A percentile compares a stretch with the other conserved stretches of the same genome.
phyloP scores from a whole-genome alignment of 2,329 filamentous ascomycete species.

The Fusarium metavorans region DNA sequence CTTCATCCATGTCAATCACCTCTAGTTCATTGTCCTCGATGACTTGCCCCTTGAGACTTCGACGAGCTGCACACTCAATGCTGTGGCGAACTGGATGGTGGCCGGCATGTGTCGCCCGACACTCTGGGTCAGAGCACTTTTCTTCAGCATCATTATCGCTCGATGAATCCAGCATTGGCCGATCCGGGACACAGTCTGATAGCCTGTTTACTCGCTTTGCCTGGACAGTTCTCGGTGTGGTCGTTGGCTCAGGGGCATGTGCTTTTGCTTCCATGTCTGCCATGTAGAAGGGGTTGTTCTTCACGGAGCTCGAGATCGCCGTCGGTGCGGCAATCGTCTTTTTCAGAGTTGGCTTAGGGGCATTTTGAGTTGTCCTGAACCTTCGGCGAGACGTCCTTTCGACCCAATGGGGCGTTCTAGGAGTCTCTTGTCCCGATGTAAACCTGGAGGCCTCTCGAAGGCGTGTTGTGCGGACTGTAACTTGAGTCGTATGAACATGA shows the following conservation, averaged over 20 bases:
- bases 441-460: conserved; percentile 18
- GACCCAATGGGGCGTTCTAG: conserved; percentile 11
- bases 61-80: conserved; percentile 45
- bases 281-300: conserved; percentile 50
- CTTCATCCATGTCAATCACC: conserved; percentile 13
- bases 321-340: conserved; percentile 23
- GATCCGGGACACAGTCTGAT: conserved; percentile 49
- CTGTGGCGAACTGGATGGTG: conserved; percentile 49
- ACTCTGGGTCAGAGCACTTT: conserved; percentile 46
- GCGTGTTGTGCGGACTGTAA: conserved; percentile 7
- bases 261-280: conserved; percentile 44
- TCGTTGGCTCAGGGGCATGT: conserved; percentile 35
- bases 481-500: conserved; percentile 2
- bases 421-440: conserved; percentile 22
- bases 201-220: conserved; percentile 33
- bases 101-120: conserved; percentile 43
- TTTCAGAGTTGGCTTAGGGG: conserved; percentile 12
- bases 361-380: conserved; percentile 1
- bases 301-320: conserved; percentile 34
- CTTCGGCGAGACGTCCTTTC: conserved; percentile 17
- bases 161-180: conserved; percentile 22
- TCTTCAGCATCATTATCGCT: conserved; percentile 20
- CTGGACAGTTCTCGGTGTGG: conserved; percentile 32
- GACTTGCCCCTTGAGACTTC: conserved; percentile 7
- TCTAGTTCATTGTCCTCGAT: conserved; percentile 8